phyloP scores from a whole-genome alignment of 2,329 filamentous ascomycete species.

The Exophiala calicioides region DNA sequence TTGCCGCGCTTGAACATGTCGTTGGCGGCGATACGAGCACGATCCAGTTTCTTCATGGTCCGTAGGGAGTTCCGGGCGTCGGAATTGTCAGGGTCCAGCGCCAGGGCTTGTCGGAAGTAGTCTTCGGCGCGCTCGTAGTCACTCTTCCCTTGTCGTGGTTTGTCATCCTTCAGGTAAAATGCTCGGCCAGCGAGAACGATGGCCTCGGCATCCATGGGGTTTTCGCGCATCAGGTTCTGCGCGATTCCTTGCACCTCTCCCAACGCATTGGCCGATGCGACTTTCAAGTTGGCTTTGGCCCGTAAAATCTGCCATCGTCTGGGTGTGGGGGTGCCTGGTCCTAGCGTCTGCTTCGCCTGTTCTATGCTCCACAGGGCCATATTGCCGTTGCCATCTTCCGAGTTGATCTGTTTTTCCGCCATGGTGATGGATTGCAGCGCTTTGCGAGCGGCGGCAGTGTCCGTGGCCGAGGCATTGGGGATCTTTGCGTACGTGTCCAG shows the following conservation, averaged over 20 bases:
- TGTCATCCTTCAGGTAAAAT: conserved; percentile 88
- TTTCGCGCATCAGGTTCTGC: conserved; percentile 80
- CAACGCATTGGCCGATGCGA: conserved; percentile 84
- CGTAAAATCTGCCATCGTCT: conserved; percentile 93
- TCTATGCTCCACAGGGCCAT: conserved; percentile 93
- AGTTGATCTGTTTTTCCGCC: conserved; percentile 73
- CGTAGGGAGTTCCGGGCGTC: conserved; percentile 85
- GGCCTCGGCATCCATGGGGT: conserved; percentile 90
- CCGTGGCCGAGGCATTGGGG: conserved; percentile 73
- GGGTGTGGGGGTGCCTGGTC: conserved; percentile 72
- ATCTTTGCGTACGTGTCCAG: conserved; percentile 79
- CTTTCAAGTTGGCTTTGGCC: conserved; percentile 87
- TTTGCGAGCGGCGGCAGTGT: conserved; percentile 76
- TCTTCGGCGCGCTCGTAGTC: conserved; percentile 77
- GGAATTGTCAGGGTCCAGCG: conserved; percentile 87
- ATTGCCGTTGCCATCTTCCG: conserved; percentile 72
- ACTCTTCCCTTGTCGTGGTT: conserved; percentile 43
- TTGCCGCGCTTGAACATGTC: conserved; percentile 80
- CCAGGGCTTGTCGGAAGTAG: conserved; percentile 85
- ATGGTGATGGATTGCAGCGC: conserved; percentile 70
- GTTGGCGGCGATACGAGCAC: conserved; percentile 94
- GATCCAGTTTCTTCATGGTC: conserved; percentile 86
- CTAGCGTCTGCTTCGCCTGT: conserved; percentile 80
- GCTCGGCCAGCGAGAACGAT: conserved; percentile 84
- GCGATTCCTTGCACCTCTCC: conserved; percentile 92